Percentiles rank a stretch among this genome's conserved stretches.
Evolutionary conservation across 163 green algal genomes (phyloP).

Genomic region (Chlamydomonas reinhardtii): DNA sequence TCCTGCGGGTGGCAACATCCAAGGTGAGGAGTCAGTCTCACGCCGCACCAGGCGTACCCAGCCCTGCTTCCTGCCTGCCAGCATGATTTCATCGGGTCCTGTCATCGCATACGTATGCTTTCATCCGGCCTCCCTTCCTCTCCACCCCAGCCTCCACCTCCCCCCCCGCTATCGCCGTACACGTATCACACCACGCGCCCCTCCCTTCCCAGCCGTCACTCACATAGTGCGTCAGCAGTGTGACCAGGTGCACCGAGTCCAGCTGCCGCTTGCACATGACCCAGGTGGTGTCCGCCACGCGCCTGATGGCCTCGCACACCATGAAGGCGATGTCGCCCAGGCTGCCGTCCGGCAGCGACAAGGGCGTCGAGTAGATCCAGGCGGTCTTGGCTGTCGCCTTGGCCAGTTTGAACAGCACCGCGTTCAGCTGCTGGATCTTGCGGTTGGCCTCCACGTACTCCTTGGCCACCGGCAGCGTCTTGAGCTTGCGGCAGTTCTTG

Average conservation of each 20-base stretch:
- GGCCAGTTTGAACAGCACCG: constrained; percentile 47
- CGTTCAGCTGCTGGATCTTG: constrained; percentile 38
- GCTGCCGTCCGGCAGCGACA: constrained; percentile 29
- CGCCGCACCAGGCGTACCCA: too few relatives aligned
- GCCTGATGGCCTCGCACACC: constrained; percentile 45
- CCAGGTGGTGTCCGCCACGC: constrained; percentile 45
- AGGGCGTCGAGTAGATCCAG: constrained; percentile 46
- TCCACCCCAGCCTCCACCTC: too few relatives aligned
- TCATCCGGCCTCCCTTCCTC: too few relatives aligned
- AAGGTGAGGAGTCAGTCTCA: neutral
- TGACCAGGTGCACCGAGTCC: constrained; percentile 44
- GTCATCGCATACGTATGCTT: too few relatives aligned
- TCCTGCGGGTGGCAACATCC: constrained; percentile 35
- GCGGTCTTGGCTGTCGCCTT: constrained; percentile 42
- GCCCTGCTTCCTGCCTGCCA: too few relatives aligned
- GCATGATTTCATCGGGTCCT: too few relatives aligned
- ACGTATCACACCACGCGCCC: too few relatives aligned
- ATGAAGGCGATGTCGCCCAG: constrained; percentile 35
- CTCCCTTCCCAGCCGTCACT: neutral
- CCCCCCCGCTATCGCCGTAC: too few relatives aligned
- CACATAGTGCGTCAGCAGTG: constrained; percentile 45
- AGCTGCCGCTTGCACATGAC: constrained; percentile 41
- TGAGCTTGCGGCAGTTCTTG: constrained; percentile 41
- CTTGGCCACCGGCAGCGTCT: constrained; percentile 37
- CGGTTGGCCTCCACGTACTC: constrained; percentile 48